These are phyloP conservation scores for Melanopsichium pennsylvanicum DNA, from an alignment of 1,284 basidiomycete genomes.

Conservation along the genomic window DNA sequence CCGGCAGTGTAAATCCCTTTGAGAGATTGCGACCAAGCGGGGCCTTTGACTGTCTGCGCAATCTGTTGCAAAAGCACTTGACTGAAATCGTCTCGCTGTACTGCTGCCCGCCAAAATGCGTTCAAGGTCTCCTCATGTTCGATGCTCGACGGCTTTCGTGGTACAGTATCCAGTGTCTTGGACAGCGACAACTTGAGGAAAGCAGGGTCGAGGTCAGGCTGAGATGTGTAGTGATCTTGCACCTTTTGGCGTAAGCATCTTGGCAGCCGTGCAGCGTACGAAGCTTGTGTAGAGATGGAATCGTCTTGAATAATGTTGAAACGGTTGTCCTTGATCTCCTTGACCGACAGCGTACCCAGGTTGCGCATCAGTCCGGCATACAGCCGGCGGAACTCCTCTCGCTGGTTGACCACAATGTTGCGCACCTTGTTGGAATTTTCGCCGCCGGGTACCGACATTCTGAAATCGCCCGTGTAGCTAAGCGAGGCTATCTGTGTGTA, in stretches of 20 bases:
- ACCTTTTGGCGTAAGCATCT: constrained; percentile 47
- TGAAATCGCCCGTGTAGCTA: constrained; percentile 82
- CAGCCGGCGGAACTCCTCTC: constrained; percentile 82
- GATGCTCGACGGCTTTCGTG: constrained; percentile 17
- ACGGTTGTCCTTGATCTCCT: constrained; percentile 35
- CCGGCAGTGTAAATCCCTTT: constrained; percentile 65
- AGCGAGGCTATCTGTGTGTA: constrained; percentile 87
- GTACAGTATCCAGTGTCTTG: constrained; percentile 33
- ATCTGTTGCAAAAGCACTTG: constrained; percentile 51
- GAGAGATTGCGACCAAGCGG: constrained; percentile 59
- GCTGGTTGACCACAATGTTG: constrained; percentile 76
- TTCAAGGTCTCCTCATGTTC: constrained; percentile 35
- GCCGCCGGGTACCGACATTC: constrained; percentile 86
- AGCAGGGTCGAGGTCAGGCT: constrained; percentile 46
- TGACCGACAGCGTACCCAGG: constrained; percentile 53
- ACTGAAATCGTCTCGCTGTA: constrained; percentile 49
- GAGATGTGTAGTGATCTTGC: constrained; percentile 46
- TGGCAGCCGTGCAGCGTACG: constrained; percentile 52
- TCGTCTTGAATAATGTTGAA: constrained; percentile 51
- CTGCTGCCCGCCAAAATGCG: constrained; percentile 50
- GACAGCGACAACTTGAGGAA: constrained; percentile 57
- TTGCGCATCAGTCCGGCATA: constrained; percentile 73
- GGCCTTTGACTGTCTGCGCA: constrained; percentile 51
- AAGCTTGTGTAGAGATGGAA: constrained; percentile 36
- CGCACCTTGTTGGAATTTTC: constrained; percentile 94